A percentile compares a stretch with the other conserved stretches of the same genome.
Conservation (phyloP, 108 stramenopile genomes). For the Cylindrotheca closterium region DNA sequence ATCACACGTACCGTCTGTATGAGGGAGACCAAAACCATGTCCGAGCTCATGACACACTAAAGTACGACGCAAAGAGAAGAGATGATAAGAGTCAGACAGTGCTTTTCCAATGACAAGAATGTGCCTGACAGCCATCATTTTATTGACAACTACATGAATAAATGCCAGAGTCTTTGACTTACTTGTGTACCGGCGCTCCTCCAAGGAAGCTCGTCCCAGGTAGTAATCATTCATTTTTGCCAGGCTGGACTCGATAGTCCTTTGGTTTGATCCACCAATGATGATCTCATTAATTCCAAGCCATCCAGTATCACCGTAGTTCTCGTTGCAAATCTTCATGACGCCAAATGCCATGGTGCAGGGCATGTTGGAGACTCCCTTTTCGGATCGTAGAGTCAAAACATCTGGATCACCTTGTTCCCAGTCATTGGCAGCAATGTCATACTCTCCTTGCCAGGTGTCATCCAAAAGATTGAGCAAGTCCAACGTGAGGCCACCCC, state of each 20-base stretch:
- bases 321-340: constrained; percentile 72
- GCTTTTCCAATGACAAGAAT: too few species aligned
- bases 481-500: constrained; percentile 54
- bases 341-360: constrained; percentile 47
- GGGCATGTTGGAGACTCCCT: constrained; percentile 33
- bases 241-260: constrained; percentile 45
- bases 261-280: not conserved
- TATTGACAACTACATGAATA: constrained; percentile 39
- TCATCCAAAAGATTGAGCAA: constrained; percentile 62
- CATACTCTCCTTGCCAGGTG: constrained; percentile 59
- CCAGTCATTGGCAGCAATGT: constrained; percentile 61
- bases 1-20: constrained; percentile 66
- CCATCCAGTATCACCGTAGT: constrained; percentile 77
- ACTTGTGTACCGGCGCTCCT: constrained; percentile 56
- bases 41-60: constrained; percentile 24
- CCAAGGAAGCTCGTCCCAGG: constrained; percentile 48
- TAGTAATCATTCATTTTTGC: constrained; percentile 85
- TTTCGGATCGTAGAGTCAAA: constrained; percentile 34
- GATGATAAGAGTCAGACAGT: too few species aligned
- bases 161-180: too few species aligned
- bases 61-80: too few species aligned
- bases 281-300: constrained; percentile 71
- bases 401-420: constrained; percentile 50
- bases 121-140: too few species aligned
- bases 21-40: constrained; percentile 78